phyloP scores from a whole-genome alignment of 371 early-diverging fungal species.

The Mycotypha africana region DNA sequence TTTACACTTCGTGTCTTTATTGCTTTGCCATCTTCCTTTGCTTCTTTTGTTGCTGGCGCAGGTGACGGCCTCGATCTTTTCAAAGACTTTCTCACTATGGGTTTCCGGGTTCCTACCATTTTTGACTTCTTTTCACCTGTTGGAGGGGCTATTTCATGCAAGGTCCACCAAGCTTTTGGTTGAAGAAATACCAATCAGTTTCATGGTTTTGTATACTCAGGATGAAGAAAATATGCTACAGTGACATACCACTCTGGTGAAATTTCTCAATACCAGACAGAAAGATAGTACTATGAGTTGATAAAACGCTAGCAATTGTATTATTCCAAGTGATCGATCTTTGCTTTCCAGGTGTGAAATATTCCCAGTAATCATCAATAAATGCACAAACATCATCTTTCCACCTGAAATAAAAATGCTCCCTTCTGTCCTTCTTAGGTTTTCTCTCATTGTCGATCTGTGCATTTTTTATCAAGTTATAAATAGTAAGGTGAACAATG shows the following conservation, averaged over 20 bases:
- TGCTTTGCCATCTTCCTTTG: constrained; percentile 4
- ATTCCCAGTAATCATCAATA: constrained; percentile 74
- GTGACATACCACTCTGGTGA: constrained; percentile 34
- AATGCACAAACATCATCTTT: constrained; percentile 79
- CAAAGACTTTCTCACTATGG: constrained; percentile 19
- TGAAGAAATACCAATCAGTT: no score
- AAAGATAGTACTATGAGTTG: constrained; percentile 72
- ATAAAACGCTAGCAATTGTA: constrained; percentile 75
- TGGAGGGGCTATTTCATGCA: constrained; percentile 46
- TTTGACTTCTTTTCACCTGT: constrained; percentile 25
- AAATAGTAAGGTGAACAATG: constrained; percentile 70
- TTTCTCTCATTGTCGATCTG: constrained; percentile 21
- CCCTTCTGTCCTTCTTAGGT: constrained; percentile 38
- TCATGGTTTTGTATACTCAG: no score
- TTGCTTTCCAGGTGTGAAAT: constrained; percentile 60
- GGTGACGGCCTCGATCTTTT: constrained; percentile 10
- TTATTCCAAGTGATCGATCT: constrained; percentile 69
- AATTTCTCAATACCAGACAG: constrained; percentile 72
- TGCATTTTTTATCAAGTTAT: constrained; percentile 55
- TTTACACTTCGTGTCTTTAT: background rate
- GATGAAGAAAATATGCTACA: no score
- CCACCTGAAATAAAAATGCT: constrained; percentile 72
- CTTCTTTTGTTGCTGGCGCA: constrained; percentile 8
- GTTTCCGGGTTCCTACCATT: constrained; percentile 20
- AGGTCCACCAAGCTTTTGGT: constrained; percentile 67